phyloP scores from a whole-genome alignment of 2,329 filamentous ascomycete species.

The Hypoxylon sp. region DNA sequence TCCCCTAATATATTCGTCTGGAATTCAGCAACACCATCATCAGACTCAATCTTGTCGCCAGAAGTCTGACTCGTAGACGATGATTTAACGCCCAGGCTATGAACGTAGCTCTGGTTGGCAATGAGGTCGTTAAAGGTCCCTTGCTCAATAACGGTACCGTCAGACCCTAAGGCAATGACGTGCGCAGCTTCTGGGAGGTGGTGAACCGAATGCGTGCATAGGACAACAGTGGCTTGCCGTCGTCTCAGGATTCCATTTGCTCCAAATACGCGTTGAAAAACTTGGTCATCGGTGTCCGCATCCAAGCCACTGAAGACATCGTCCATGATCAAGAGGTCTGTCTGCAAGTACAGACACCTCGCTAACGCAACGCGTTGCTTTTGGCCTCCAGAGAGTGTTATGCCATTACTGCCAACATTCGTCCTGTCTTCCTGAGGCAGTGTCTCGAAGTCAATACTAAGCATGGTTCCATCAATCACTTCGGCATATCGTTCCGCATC shows the following conservation, averaged over 20 bases:
- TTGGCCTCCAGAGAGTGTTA: constrained; percentile 64
- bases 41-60: constrained; percentile 11
- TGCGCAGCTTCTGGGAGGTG: constrained; percentile 61
- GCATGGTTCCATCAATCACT: constrained; percentile 50
- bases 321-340: constrained; percentile 54
- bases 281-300: constrained; percentile 53
- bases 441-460: constrained; percentile 53
- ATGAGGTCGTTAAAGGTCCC: constrained; percentile 58
- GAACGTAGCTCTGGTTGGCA: constrained; percentile 47
- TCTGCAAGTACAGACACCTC: constrained; percentile 53
- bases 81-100: constrained; percentile 42
- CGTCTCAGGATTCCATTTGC: constrained; percentile 48
- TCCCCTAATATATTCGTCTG: constrained; percentile 4
- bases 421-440: constrained; percentile 58
- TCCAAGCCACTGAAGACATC: constrained; percentile 58
- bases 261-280: constrained; percentile 54
- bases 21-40: not conserved
- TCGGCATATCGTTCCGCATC: constrained; percentile 49
- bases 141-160: constrained; percentile 62
- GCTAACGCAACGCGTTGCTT: constrained; percentile 59
- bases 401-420: constrained; percentile 61
- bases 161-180: constrained; percentile 61
- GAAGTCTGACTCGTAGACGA: constrained; percentile 35
- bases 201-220: constrained; percentile 59
- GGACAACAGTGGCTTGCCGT: constrained; percentile 49